phyloP scores from a whole-genome alignment of 2,329 filamentous ascomycete species.

The Alternaria sp. region DNA sequence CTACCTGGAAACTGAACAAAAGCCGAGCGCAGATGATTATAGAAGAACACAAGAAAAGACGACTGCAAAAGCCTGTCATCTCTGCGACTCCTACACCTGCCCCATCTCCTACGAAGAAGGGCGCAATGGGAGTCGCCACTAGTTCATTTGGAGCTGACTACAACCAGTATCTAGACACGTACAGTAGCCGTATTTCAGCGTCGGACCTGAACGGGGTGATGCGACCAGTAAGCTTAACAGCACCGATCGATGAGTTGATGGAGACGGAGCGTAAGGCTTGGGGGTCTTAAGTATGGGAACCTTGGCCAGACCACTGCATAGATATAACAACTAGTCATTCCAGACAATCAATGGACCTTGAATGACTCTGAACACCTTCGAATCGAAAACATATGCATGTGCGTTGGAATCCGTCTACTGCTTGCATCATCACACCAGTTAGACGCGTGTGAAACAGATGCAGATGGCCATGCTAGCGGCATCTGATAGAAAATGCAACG shows the following conservation, averaged over 20 bases:
- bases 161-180: not conserved
- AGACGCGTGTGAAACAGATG: not conserved
- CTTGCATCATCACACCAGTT: not conserved
- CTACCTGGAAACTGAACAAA: not conserved
- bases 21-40: not conserved
- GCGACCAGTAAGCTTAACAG: conserved; percentile 6
- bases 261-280: not conserved
- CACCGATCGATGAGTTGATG: conserved; percentile 5
- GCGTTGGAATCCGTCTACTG: not conserved
- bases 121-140: not conserved
- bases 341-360: not conserved
- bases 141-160: not conserved
- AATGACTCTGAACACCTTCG: not conserved
- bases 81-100: not conserved
- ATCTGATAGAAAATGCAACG: not conserved
- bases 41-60: not conserved
- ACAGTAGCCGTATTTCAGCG: not conserved
- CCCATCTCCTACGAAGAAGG: not conserved
- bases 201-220: not conserved
- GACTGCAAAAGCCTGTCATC: not conserved
- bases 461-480: not conserved
- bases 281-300: not conserved
- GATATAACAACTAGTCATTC: not conserved
- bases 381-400: not conserved
- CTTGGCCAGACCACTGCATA: not conserved